Base-by-base conservation (phyloP, 305 asterid species). In the Rubia tinctorum region DNA sequence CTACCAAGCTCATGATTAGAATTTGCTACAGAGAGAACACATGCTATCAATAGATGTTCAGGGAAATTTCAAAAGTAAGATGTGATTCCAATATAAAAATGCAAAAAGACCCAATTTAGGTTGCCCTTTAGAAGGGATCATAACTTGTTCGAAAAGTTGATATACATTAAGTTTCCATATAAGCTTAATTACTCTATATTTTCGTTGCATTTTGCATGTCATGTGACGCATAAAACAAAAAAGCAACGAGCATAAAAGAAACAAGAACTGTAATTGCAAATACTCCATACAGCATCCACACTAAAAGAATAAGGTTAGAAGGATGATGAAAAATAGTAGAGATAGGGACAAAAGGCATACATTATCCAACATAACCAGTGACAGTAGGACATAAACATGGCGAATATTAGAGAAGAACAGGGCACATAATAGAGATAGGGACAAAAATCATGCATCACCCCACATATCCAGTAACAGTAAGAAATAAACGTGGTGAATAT, bases 41-140 rank as follows among this genome's bases (percentile, higher is more conserved):
- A 27, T 27, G 30, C 1, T 27, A 27, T 27, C 2, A 27, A 27
- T 92, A 73, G 62, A 68, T 34, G 60, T 17, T 66, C 27, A 39
- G 30, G 23, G 42, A 61, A 40, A n/a, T 27, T 27, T 27, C 1
- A 27, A 27, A 27, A 27, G 30, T 27, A 1, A 27, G 30, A 27
- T 27, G 30, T 27, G 30, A 27, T 27, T 27, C 30, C 30, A 27
- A 2, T 27, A 1, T 27, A 2, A 27, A 2, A 1, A 27, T 27
- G 30, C 30, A 27, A 27, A 27, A 73, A 61, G 49, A 49, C 9
- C 20, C 40, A 22, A 15, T 18, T 37, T 7, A 20, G 55, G 7
- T 13, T 37, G 47, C 8, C 37, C 66, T 47, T 39, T 10, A 61
- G 18, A 25, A 22, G 14, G 14, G 55, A 9, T 5, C 18, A 14